phyloP scores from a whole-genome alignment of 148 eudicot species.

The Vaccinium corymbosum region DNA sequence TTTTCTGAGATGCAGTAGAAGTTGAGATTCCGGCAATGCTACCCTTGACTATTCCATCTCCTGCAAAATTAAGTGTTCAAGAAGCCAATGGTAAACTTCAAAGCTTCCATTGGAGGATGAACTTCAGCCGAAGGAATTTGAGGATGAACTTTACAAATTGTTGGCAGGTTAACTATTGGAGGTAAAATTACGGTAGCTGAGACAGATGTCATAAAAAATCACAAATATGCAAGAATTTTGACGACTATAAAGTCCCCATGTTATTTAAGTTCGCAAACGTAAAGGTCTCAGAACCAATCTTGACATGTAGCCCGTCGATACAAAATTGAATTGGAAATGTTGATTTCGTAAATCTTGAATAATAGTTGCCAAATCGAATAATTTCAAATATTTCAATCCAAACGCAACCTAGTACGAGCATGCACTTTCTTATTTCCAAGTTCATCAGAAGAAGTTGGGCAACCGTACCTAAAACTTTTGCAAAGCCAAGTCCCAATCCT shows the following conservation, averaged over 20 bases:
- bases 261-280: too few relatives aligned
- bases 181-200: too few relatives aligned
- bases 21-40: conserved; percentile 59
- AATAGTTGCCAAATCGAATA: neutral
- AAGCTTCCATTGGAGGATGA: too few relatives aligned
- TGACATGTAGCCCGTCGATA: too few relatives aligned
- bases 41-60: conserved; percentile 59
- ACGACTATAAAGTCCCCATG: too few relatives aligned
- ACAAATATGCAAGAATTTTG: too few relatives aligned
- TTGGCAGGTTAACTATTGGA: too few relatives aligned
- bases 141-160: too few relatives aligned
- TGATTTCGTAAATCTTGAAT: neutral
- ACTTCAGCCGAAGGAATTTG: too few relatives aligned
- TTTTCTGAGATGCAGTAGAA: conserved; percentile 50
- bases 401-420: neutral
- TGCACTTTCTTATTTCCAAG: neutral
- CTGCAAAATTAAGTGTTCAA: conserved; percentile 27
- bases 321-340: too few relatives aligned
- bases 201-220: too few relatives aligned
- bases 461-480: conserved; percentile 42
- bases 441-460: neutral
- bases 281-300: too few relatives aligned
- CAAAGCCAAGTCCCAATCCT: conserved; percentile 43
- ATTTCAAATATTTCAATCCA: neutral
- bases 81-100: neutral